Evolutionary conservation across 352 stramenopile species (phyloP).

Genomic region (Phytophthora pluvialis): DNA sequence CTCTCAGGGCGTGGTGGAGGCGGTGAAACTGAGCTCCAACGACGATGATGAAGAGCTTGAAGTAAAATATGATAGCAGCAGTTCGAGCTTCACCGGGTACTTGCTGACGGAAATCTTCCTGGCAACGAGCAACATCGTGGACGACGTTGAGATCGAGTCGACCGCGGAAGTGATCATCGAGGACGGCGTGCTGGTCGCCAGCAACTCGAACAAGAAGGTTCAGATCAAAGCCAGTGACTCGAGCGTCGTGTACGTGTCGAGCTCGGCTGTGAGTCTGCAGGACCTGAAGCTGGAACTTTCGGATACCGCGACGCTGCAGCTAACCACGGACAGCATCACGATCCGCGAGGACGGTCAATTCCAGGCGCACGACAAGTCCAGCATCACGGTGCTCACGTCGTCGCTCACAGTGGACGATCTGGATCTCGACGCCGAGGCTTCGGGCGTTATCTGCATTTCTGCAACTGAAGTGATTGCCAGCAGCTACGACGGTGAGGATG

Average conservation of each 20-base stretch:
- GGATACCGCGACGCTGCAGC: slow-evolving; percentile 31
- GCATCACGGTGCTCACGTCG: slow-evolving; percentile 30
- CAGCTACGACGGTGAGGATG: slow-evolving; percentile 26
- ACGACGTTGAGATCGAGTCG: slow-evolving; percentile 29
- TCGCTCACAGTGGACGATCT: slow-evolving; percentile 24
- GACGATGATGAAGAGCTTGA: slow-evolving; percentile 34
- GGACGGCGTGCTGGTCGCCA: slow-evolving; percentile 29
- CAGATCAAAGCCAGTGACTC: slow-evolving; percentile 31
- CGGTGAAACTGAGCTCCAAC: slow-evolving; percentile 22
- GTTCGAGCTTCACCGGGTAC: slow-evolving; percentile 11
- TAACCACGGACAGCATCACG: slow-evolving; percentile 25
- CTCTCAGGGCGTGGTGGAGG: slow-evolving; percentile 24
- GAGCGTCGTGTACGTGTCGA: slow-evolving; percentile 32
- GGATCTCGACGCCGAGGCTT: slow-evolving; percentile 30
- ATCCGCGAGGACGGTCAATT: slow-evolving; percentile 35
- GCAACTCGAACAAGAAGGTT: slow-evolving; percentile 27
- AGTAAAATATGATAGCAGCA: slow-evolving; percentile 26
- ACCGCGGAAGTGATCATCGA: slow-evolving; percentile 32
- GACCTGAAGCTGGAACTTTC: slow-evolving; percentile 34
- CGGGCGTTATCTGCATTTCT: slow-evolving; percentile 31
- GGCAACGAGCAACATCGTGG: slow-evolving; percentile 25
- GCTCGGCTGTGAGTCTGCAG: slow-evolving; percentile 26
- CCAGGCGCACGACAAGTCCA: slow-evolving; percentile 28
- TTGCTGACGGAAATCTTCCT: slow-evolving; percentile 41
- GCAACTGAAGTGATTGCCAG: slow-evolving; percentile 25